A percentile compares a stretch with the other conserved stretches of the same genome.
Conservation (phyloP, 352 stramenopile species). For the Phytophthora pistaciae region DNA sequence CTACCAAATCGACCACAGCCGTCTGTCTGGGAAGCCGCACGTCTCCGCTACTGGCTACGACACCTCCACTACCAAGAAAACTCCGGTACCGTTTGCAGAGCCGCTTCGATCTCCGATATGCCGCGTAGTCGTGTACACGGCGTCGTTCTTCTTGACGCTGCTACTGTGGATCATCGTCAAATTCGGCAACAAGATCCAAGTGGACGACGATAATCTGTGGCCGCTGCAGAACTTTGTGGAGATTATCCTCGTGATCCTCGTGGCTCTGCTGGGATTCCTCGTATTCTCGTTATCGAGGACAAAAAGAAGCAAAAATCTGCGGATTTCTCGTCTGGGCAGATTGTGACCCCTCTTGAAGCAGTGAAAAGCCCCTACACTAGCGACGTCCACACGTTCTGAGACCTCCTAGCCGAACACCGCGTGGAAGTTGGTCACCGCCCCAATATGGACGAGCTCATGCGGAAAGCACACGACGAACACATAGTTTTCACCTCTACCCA, state of each 20-base stretch:
- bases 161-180: constrained; percentile 39
- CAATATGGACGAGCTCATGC: constrained; percentile 7
- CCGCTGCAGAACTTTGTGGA: constrained; percentile 49
- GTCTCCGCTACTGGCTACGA: constrained; percentile 1
- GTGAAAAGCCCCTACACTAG: background rate
- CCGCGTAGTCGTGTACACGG: constrained; percentile 26
- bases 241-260: constrained; percentile 34
- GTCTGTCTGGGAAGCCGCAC: background rate
- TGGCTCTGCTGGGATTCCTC: constrained; percentile 25
- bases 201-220: constrained; percentile 28
- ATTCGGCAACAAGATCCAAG: constrained; percentile 22
- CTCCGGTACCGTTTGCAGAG: constrained; percentile 28
- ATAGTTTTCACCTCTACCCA: background rate
- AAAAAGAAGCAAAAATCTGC: background rate
- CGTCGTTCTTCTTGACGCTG: constrained; percentile 21
- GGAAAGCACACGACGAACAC: constrained; percentile 3
- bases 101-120: constrained; percentile 27
- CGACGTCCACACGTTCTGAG: constrained; percentile 24
- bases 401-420: constrained; percentile 29
- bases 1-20: constrained; percentile 19
- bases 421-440: constrained; percentile 6
- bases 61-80: background rate
- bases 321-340: background rate
- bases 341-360: background rate
- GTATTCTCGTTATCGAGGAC: constrained; percentile 20